These are phyloP conservation scores for Boletus rubescentipes DNA, from an alignment of 768 basidiomycete genomes.

Conservation along the genomic window DNA sequence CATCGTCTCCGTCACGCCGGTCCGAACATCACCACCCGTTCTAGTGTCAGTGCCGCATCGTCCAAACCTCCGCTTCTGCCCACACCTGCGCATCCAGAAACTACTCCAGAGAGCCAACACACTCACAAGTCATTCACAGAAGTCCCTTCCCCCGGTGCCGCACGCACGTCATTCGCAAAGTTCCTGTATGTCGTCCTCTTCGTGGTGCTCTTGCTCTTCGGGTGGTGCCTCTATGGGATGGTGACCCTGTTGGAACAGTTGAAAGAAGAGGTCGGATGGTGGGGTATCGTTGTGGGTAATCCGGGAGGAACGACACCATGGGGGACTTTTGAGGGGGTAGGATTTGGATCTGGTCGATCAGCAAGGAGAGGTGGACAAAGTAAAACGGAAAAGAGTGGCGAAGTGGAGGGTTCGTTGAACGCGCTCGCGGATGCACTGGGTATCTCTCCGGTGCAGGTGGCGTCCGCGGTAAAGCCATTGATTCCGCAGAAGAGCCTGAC, in stretches of 20 bases:
- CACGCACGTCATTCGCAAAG: slow-evolving; percentile 19
- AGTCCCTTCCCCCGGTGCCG: slow-evolving; percentile 2
- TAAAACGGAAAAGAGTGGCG: slow-evolving; percentile 11
- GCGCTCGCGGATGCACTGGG: slow-evolving; percentile 63
- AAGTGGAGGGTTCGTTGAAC: slow-evolving; percentile 56
- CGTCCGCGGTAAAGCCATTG: slow-evolving; percentile 58
- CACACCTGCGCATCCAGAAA: not conserved
- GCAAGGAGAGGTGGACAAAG: not conserved
- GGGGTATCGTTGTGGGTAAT: slow-evolving; percentile 30
- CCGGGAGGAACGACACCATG: not conserved
- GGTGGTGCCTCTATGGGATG: slow-evolving; percentile 52
- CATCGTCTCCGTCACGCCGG: slow-evolving; percentile 21
- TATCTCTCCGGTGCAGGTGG: slow-evolving; percentile 57
- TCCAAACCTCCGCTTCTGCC: slow-evolving; percentile 1
- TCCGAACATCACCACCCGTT: slow-evolving; percentile 12
- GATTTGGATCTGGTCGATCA: slow-evolving; percentile 4
- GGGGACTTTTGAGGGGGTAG: not conserved
- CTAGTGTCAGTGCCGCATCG: not conserved
- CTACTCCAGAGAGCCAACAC: not conserved
- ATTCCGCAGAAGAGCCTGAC: slow-evolving; percentile 62
- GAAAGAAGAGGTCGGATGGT: slow-evolving; percentile 59
- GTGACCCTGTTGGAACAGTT: slow-evolving; percentile 44
- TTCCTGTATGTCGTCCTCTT: slow-evolving; percentile 52
- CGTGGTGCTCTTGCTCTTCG: slow-evolving; percentile 41
- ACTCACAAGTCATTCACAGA: not conserved